Evolutionary conservation across 148 eudicot species (phyloP).

Genomic region (Simmondsia chinensis): DNA sequence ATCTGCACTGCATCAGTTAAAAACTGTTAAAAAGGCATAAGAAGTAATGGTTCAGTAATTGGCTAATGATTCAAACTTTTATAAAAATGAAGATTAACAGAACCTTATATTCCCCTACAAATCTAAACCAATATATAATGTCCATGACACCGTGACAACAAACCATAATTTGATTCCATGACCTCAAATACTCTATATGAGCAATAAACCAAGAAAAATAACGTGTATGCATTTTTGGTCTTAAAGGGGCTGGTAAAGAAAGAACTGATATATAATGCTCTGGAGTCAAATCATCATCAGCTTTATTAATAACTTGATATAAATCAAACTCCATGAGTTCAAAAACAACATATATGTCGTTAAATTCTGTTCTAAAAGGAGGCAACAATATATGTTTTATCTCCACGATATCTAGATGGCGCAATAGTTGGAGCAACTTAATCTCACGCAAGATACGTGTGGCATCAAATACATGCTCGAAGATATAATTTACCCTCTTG

Average conservation of each 20-base stretch:
- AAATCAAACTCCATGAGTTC: slow-evolving; percentile 93
- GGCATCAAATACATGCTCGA: slow-evolving; percentile 96
- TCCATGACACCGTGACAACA: too few relatives aligned
- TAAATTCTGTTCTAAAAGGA: slow-evolving; percentile 86
- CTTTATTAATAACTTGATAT: slow-evolving; percentile 93
- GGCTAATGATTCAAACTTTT: too few relatives aligned
- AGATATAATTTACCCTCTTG: slow-evolving; percentile 83
- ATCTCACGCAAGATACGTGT: slow-evolving; percentile 87
- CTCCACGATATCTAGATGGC: slow-evolving; percentile 89
- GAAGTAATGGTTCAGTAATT: too few relatives aligned
- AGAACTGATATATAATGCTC: slow-evolving; percentile 89
- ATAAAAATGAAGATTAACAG: too few relatives aligned
- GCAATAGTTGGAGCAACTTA: slow-evolving; percentile 77
- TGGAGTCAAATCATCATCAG: slow-evolving; percentile 86
- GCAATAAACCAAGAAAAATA: not conserved
- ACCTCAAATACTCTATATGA: not conserved
- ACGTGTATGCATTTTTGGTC: slow-evolving; percentile 65
- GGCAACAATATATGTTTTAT: slow-evolving; percentile 81
- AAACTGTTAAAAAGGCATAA: too few relatives aligned
- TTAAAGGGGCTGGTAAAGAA: slow-evolving; percentile 78
- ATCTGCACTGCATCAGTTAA: too few relatives aligned
- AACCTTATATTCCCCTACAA: too few relatives aligned
- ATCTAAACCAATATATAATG: too few relatives aligned
- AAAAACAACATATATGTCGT: slow-evolving; percentile 86
- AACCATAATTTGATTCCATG: too few relatives aligned